Conservation (phyloP, 306 rosid species). For the Medicago arabica region DNA sequence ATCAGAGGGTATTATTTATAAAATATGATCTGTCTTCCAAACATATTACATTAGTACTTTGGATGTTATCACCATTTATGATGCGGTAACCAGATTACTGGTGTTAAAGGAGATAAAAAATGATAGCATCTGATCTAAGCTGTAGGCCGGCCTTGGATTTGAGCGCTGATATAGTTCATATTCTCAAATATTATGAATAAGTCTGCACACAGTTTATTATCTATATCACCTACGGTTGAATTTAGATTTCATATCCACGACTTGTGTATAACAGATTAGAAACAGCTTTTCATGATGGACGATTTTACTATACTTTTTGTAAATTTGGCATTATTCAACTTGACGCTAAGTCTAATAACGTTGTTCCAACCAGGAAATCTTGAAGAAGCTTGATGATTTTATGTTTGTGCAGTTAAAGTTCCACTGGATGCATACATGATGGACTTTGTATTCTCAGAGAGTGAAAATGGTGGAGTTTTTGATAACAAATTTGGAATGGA, state of each 20-base stretch:
- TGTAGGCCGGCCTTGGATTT: constrained; percentile 23
- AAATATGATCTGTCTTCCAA: constrained; percentile 25
- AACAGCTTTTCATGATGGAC: constrained; percentile 18
- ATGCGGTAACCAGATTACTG: constrained; percentile 19
- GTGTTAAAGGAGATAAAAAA: constrained; percentile 2
- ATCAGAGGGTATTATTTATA: constrained; percentile 13
- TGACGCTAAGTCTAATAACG: constrained; percentile 27
- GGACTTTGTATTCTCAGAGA: constrained; percentile 97
- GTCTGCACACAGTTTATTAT: too few relatives aligned
- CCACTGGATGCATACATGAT: constrained; percentile 90
- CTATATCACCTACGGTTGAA: background rate
- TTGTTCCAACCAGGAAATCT: constrained; percentile 28
- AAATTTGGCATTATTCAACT: constrained; percentile 24
- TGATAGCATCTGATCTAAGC: background rate
- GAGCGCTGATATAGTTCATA: constrained; percentile 9
- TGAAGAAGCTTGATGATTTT: constrained; percentile 43
- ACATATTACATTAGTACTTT: constrained; percentile 3
- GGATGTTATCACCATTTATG: constrained; percentile 5
- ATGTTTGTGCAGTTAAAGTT: constrained; percentile 78
- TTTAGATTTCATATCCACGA: constrained; percentile 27
- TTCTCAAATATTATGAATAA: background rate
- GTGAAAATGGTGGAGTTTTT: constrained; percentile 81
- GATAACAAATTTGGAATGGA: constrained; percentile 89
- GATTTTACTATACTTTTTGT: background rate
- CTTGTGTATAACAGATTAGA: constrained; percentile 18